Conservation (phyloP, 805 yeast genomes). For the Schizosaccharomyces lindneri region DNA sequence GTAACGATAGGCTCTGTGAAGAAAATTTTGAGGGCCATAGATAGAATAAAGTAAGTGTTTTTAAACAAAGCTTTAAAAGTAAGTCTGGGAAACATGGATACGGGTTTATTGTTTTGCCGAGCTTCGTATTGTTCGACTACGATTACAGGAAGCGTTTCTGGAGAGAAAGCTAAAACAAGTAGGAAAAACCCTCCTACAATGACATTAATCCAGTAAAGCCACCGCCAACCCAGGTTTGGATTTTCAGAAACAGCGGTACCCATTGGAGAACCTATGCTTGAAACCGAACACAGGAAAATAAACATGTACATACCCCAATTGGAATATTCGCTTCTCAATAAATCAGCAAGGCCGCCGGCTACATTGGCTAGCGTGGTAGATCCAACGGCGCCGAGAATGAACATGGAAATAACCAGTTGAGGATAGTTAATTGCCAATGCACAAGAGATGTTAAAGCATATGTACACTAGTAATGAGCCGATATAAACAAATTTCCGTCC, state of each 20-base stretch:
- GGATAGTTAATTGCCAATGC: neutral
- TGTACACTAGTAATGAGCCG: neutral
- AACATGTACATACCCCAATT: conserved; percentile 1
- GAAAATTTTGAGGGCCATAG: conserved; percentile 14
- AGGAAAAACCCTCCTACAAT: conserved; percentile 27
- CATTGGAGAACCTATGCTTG: conserved; percentile 48
- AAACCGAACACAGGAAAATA: conserved; percentile 12
- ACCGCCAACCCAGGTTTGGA: conserved; percentile 44
- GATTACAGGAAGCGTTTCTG: conserved; percentile 1
- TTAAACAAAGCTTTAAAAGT: neutral
- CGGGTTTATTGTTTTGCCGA: neutral
- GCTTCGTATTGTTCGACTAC: neutral
- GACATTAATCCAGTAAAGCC: conserved; percentile 54
- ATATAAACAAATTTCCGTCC: neutral
- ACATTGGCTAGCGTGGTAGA: neutral
- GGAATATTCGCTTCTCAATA: neutral
- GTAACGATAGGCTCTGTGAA: conserved; percentile 16
- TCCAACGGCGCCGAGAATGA: neutral
- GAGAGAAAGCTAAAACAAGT: conserved; percentile 8
- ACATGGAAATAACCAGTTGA: conserved; percentile 1
- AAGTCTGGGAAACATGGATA: neutral
- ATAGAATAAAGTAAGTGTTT: conserved; percentile 2
- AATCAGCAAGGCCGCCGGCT: neutral
- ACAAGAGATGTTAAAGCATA: neutral
- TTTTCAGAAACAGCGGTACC: conserved; percentile 27